These are phyloP conservation scores for Nicotiana sylvestris DNA, from an alignment of 257 asterid species.

Conservation along the genomic window DNA sequence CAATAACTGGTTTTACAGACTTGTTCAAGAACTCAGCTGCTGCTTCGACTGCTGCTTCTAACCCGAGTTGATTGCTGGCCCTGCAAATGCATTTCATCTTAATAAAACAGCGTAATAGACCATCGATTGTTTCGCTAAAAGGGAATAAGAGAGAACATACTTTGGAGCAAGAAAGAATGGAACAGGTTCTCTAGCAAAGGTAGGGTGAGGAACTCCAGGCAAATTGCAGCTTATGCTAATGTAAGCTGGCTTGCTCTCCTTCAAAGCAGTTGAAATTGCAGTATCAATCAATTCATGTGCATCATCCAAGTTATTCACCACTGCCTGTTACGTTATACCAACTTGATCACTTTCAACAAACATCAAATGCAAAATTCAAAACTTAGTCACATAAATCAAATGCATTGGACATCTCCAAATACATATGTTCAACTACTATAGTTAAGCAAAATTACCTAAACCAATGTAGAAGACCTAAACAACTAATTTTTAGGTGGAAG, in stretches of 20 bases:
- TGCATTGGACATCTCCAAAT: neutral
- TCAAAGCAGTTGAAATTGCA: constrained; percentile 34
- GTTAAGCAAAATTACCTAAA: neutral
- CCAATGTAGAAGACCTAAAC: neutral
- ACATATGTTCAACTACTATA: neutral
- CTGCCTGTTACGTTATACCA: constrained; percentile 23
- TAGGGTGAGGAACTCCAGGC: constrained; percentile 27
- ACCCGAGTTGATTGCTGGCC: constrained; percentile 29
- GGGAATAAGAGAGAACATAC: constrained; percentile 5
- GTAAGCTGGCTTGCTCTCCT: constrained; percentile 32
- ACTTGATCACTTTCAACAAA: neutral
- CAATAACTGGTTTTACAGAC: constrained; percentile 28
- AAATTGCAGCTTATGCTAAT: constrained; percentile 32
- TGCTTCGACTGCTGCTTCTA: constrained; percentile 35
- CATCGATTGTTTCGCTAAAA: neutral
- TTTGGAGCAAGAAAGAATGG: constrained; percentile 29
- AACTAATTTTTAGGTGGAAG: neutral
- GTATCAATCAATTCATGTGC: constrained; percentile 33
- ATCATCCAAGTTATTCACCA: constrained; percentile 21
- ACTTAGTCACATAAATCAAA: neutral
- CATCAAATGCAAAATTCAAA: neutral
- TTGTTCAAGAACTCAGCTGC: constrained; percentile 28
- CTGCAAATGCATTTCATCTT: constrained; percentile 13
- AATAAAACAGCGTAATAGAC: neutral
- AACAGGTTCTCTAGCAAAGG: constrained; percentile 32